Base-by-base conservation (phyloP, 2,329 filamentous ascomycete species). In the Fusarium concolor region DNA sequence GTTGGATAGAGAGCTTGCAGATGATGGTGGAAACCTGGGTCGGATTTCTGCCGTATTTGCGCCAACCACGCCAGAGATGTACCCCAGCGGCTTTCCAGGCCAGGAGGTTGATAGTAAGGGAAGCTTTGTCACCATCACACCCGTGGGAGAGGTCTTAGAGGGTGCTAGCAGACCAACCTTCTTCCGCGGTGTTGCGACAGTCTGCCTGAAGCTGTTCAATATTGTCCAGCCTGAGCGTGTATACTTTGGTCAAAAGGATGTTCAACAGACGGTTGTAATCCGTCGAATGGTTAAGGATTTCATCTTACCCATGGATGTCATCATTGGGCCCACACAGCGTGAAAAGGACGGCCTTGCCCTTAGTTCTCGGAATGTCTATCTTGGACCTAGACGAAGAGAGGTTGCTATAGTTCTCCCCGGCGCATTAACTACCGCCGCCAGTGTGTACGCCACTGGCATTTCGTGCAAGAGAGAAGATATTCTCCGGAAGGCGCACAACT, bases 181-280 rank as follows among this genome's bases (percentile, higher is more conserved):
- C 80, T 99, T 99, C 81, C 87, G 96, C 47, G 96, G 96, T 38
- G 96, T 99, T 33, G 94, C 96, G 20, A 99, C 96, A 2, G 91
- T 99, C 3, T 97, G 94, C 82, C 96, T 95, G 87, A 99, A 96
- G 78, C 79, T 83, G 24, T 83, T 83, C 76, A 82, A 82, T 67
- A 77, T 81, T 20, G 79, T 83, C 18, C 81, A 82, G 73, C 89
- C 92, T 1, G 90, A 93, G 61, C 84, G 86, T 6, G 91, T 92
- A 20, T 94, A 97, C 81, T 97, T 99, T 82, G 96, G 96, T 6
- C 96, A 98, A 79, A 99, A 99, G 81, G 96, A 99, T 78, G 89
- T 97, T 20, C 96, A 99, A 83, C 96, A 99, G 81, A 97, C 94
- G 0, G 92, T 97, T 18, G 87, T 99, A 12, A 92, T 99, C 74